Evolutionary conservation across 208 protist genomes (phyloP).

Genomic region (Kentomonas sorsogonicus): DNA sequence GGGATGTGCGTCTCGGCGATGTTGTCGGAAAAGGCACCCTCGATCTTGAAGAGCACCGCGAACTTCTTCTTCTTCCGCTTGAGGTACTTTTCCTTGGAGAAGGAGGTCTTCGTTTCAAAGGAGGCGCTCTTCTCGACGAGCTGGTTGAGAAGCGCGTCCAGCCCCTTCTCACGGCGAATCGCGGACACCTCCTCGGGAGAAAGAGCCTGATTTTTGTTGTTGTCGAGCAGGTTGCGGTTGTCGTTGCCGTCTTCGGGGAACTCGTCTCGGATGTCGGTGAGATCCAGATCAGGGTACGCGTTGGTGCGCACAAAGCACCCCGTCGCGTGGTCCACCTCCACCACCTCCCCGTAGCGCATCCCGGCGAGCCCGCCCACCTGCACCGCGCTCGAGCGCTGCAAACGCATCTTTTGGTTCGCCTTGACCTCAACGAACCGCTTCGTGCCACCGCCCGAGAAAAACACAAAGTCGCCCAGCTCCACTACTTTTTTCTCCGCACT

Average conservation of each 20-base stretch:
- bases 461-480: slow-evolving; percentile 84
- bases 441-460: slow-evolving; percentile 70
- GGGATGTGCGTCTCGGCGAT: slow-evolving; percentile 73
- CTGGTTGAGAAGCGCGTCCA: slow-evolving; percentile 64
- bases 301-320: slow-evolving; percentile 57
- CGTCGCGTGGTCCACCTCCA: slow-evolving; percentile 48
- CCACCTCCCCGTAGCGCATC: slow-evolving; percentile 74
- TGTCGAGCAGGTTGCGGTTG: slow-evolving; percentile 76
- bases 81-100: slow-evolving; percentile 91
- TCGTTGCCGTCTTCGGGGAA: slow-evolving; percentile 31
- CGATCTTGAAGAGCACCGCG: slow-evolving; percentile 78
- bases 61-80: slow-evolving; percentile 90
- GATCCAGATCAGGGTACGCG: slow-evolving; percentile 84
- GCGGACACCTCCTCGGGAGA: slow-evolving; percentile 69
- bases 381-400: slow-evolving; percentile 58
- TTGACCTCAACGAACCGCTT: slow-evolving; percentile 65
- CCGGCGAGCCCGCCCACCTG: slow-evolving; percentile 65
- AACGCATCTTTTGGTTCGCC: slow-evolving; percentile 40
- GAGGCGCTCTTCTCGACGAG: slow-evolving; percentile 84
- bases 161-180: slow-evolving; percentile 66
- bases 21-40: slow-evolving; percentile 63
- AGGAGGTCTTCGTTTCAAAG: slow-evolving; percentile 84
- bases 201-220: slow-evolving; percentile 78
- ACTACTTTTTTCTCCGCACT: slow-evolving; percentile 37
- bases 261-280: slow-evolving; percentile 56